Conservation (phyloP, 2,329 filamentous ascomycete genomes). For the Nothophaeocryptopus gaeumannii region DNA sequence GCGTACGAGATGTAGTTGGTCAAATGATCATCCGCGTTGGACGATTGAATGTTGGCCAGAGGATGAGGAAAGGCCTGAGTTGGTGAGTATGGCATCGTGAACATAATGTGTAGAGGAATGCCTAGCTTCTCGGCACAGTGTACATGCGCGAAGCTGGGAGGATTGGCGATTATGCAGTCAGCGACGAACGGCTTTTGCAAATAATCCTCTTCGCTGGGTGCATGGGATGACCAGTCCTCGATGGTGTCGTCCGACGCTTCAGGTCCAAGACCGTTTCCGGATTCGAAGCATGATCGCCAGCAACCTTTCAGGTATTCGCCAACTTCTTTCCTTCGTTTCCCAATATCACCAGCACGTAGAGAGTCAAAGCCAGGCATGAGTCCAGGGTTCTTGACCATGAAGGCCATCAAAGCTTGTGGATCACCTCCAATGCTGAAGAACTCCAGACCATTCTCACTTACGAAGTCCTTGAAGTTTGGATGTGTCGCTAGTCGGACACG, state of each 20-base stretch:
- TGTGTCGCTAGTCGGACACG: slow-evolving; percentile 50
- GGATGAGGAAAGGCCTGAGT: slow-evolving; percentile 85
- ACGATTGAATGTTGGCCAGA: slow-evolving; percentile 74
- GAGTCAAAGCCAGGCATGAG: slow-evolving; percentile 80
- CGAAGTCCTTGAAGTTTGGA: slow-evolving; percentile 49
- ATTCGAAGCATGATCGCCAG: slow-evolving; percentile 81
- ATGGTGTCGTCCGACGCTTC: slow-evolving; percentile 41
- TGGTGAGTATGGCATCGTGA: slow-evolving; percentile 91
- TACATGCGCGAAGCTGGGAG: slow-evolving; percentile 72
- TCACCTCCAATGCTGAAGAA: slow-evolving; percentile 54
- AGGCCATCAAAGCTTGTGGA: slow-evolving; percentile 59
- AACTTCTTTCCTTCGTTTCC: slow-evolving; percentile 70
- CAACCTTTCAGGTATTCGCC: slow-evolving; percentile 78
- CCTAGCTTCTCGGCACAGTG: slow-evolving; percentile 73
- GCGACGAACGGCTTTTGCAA: slow-evolving; percentile 69
- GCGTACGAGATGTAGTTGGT: slow-evolving; percentile 82
- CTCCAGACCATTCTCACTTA: slow-evolving; percentile 49
- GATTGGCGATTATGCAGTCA: slow-evolving; percentile 76
- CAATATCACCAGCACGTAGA: slow-evolving; percentile 72
- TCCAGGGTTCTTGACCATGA: slow-evolving; percentile 87
- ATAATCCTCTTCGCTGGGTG: slow-evolving; percentile 41
- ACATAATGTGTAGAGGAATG: slow-evolving; percentile 80
- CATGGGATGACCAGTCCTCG: slow-evolving; percentile 46
- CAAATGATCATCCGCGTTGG: slow-evolving; percentile 71
- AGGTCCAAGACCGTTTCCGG: slow-evolving; percentile 61